Evolutionary conservation across 139 green algal genomes (phyloP), one percentile per base, ranked within the genome.

Genomic region (Ettlia oleoabundans): DNA sequence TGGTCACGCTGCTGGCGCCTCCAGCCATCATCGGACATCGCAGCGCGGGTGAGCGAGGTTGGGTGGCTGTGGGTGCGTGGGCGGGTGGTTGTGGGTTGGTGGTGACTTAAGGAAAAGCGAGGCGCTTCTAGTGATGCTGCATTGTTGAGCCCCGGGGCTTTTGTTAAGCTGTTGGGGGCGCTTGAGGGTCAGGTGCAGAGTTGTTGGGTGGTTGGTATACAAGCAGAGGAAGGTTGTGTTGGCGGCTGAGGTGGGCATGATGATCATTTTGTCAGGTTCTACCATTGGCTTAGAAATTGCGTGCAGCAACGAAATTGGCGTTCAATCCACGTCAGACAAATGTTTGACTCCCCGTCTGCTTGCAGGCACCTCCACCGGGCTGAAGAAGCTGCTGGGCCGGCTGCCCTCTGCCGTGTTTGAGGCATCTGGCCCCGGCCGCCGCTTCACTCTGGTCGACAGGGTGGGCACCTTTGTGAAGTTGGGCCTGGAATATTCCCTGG

Each of bases 1-100:
- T 99, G 58, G 96, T 99, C 41, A 90, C 85, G 22, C 88, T 98
- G 21, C 91, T 99, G 71, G 96, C 96, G 21, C 96, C 96, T 7
- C 86, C 89, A 4, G 95, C 94, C 0, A 82, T 95, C 33, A 68
- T 96, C 7, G 94, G 94, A 5, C 82, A 41, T 62, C 47, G 13
- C 47, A 58, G 9, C 18, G 55, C 55, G 15, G 55, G 55, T n/a
- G 21, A n/a, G 55, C 21, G 55, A n/a, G 55, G 18, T n/a, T n/a
- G 55, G 55, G 55, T 32, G 5, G 21, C 55, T 15, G 55, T 15
- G 55, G 15, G 55, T 65, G 55, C 18, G 21, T 65, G 55, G 18
- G 47, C 15, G 47, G 15, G 47, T 24, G 47, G 55, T 32, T 32
- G 55, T 65, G 55, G 5, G 55, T 65, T 15, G 21, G 55, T 15